Base-by-base conservation (phyloP, 2,329 filamentous ascomycete genomes). In the Metarhizium sp. region DNA sequence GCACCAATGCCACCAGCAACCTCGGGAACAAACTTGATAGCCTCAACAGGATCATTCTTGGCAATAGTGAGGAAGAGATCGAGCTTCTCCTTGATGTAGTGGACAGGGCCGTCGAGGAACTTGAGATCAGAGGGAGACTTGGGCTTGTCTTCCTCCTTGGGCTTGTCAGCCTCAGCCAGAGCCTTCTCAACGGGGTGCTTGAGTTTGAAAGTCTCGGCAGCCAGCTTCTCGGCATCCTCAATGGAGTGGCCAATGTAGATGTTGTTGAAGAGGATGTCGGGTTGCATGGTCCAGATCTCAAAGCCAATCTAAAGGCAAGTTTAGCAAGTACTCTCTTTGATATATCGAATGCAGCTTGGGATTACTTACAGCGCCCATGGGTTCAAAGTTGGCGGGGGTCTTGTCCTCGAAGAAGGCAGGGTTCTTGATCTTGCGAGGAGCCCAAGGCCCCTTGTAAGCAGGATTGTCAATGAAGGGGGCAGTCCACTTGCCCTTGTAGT, bases 271-370 rank as follows among this genome's bases (percentile, higher is more conserved):
- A 96, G 87, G 66, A 99, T 97, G 70, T 96, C 88, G 73, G 86
- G 95, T 78, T 96, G 92, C 94, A 99, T 99, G 67, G 94, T 97
- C 94, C 94, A 99, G 77, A 99, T 92, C 76, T 99, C 94, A 69
- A 97, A 97, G 66, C 94, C 94, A 76, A 97, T 92, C 88, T 91
- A 68, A 20, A 68, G 64, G 60, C 53, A 43, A 7, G n/a, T n/a
- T 25, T 13, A 16, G 7, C 13, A 16, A 48, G 36, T 14, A 6
- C 16, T 11, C 6, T 34, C 11, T 25, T 5, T 61, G n/a, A 52
- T 51, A 55, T 29, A 8, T 30, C 20, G 3, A 6, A 45, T 29
- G 7, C 7, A 2, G 18, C 30, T 25, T 18, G 4, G 8, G 11
- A 58, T 36, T 25, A 88, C 87, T 86, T 81, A 92, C 88, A 78